Evolutionary conservation across 2,329 filamentous ascomycete species (phyloP).

Genomic region (Rasamsonia emersonii): DNA sequence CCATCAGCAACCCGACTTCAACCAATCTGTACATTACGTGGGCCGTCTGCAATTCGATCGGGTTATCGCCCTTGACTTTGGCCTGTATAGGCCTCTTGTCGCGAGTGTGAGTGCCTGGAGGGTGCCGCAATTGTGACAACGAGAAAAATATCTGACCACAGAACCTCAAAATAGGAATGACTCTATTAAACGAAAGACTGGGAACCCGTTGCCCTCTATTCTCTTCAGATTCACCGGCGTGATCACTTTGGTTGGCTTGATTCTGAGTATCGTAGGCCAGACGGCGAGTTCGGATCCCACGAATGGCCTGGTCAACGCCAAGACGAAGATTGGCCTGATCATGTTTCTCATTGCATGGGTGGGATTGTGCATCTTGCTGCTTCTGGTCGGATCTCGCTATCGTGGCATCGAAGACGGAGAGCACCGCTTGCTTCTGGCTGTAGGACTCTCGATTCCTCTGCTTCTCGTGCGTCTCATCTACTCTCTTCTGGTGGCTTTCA

Average conservation of each 20-base stretch:
- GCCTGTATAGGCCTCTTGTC: conserved; percentile 11
- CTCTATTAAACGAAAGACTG: conserved; percentile 14
- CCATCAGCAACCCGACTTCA: conserved; percentile 14
- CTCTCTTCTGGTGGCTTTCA: conserved; percentile 20
- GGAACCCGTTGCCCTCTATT: conserved; percentile 12
- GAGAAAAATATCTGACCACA: neutral
- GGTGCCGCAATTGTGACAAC: neutral
- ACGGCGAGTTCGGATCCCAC: conserved; percentile 22
- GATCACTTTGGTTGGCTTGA: conserved; percentile 23
- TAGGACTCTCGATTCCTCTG: conserved; percentile 20
- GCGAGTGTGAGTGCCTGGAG: conserved; percentile 10
- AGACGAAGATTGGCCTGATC: conserved; percentile 35
- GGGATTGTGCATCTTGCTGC: conserved; percentile 25
- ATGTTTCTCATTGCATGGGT: conserved; percentile 26
- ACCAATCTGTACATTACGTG: conserved; percentile 19
- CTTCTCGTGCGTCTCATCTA: conserved; percentile 23
- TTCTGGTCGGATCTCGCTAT: conserved; percentile 16
- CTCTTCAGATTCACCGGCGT: conserved; percentile 24
- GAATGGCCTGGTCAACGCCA: conserved; percentile 19
- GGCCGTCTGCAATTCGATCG: conserved; percentile 14
- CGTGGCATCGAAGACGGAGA: conserved; percentile 19
- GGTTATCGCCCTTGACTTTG: conserved; percentile 13
- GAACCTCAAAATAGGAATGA: conserved; percentile 11
- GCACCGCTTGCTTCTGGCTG: conserved; percentile 18
- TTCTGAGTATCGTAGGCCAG: conserved; percentile 39